Evolutionary conservation across 306 rosid genomes (phyloP), one percentile per base, ranked within the genome.

Genomic region (Prinsepia uniflora): DNA sequence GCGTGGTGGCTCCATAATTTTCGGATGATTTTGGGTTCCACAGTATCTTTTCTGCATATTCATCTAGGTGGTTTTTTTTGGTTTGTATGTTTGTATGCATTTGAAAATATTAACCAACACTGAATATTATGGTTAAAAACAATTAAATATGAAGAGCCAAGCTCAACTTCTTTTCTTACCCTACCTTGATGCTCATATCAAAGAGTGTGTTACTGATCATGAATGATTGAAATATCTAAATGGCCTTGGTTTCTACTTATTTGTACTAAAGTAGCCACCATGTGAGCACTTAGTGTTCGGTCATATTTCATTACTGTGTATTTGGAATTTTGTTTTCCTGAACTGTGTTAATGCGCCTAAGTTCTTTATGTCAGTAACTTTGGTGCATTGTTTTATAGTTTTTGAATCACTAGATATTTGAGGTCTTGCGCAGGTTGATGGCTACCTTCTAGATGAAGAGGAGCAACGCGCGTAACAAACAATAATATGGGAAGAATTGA

Each of bases 401-500:
- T 48, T 34, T 68, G 48, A 49, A 36, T 50, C 60, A 36, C 17
- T 49, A 36, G 34, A 36, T 3, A 34, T 36, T 68, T 49, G 46
- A 36, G 72, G 12, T 52, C 10, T 50, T n/a, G 46, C 18, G 18
- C 72, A 68, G 72, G 72, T 68, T 68, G 72, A 68, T 18, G 43
- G 42, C 24, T 68, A 68, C 72, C 72, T 68, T 57, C 72, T 68
- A 15, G 43, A 68, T 52, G 72, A 68, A 40, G 72, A 68, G 63
- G 62, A 49, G 48, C 52, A 68, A 68, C 72, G n/a, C n/a, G n/a
- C n/a, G 47, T 40, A 10, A 68, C 61, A 68, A 68, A 40, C 18
- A 18, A 36, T 68, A 12, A 52, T 68, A 17, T 68, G 72, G 72
- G 63, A 68, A 53, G 62, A 58, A 52, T 13, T 68, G 62, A 68